These are phyloP conservation scores for Diaporthe sp. DNA, from an alignment of 2,329 filamentous ascomycete genomes.

Conservation along the genomic window DNA sequence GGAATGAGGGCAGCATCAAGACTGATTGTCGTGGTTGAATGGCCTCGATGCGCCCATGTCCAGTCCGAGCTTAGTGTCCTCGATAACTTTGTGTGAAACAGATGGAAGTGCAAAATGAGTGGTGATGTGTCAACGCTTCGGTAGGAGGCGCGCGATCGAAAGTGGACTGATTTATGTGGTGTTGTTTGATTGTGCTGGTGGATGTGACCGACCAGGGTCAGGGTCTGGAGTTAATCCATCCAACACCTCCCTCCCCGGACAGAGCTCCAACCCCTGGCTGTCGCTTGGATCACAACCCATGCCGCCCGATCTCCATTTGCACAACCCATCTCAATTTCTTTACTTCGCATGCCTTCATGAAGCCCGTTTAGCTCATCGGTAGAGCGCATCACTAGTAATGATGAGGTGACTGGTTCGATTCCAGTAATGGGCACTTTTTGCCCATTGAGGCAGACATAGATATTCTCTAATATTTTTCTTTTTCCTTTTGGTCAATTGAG, in stretches of 20 bases:
- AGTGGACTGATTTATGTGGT: conserved; percentile 24
- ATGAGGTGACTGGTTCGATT: conserved; percentile 40
- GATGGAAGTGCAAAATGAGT: neutral
- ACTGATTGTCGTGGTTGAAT: neutral
- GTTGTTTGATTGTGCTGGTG: neutral
- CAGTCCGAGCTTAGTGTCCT: neutral
- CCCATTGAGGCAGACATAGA: too few species aligned
- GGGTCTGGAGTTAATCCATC: neutral
- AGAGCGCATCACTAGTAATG: conserved; percentile 42
- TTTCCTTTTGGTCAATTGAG: neutral
- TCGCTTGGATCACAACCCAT: neutral
- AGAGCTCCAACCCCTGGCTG: neutral
- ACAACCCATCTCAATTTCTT: neutral
- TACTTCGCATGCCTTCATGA: neutral
- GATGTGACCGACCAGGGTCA: neutral
- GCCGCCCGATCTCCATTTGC: neutral
- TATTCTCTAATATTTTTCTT: too few species aligned
- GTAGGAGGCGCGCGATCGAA: conserved; percentile 2
- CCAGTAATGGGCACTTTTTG: conserved; percentile 36
- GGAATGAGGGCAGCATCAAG: conserved; percentile 36
- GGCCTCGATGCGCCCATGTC: conserved; percentile 2
- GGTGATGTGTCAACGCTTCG: neutral
- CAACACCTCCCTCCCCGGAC: neutral
- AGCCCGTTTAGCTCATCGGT: conserved; percentile 40
- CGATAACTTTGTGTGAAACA: neutral